Conservation (phyloP, 176 grass and related monocot species). For the Dendrocalamus sinicus region DNA sequence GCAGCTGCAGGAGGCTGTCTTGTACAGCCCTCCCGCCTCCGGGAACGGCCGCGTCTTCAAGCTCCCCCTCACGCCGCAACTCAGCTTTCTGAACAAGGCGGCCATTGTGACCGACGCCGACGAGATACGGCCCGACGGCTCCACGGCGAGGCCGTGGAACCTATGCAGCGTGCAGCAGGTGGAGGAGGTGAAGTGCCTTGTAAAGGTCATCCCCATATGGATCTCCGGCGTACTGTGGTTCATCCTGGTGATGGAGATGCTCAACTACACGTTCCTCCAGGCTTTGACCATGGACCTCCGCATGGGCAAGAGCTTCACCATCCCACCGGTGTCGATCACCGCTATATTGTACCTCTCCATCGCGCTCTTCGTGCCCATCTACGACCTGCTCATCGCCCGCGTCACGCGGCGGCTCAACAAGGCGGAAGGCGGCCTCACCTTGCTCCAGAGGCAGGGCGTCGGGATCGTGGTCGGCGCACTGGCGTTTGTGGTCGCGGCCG, state of each 20-base stretch:
- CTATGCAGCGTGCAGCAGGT: conserved; percentile 66
- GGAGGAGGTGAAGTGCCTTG: conserved; percentile 54
- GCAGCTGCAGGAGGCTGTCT: conserved; percentile 15
- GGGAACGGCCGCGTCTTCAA: background rate
- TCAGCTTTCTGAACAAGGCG: conserved; percentile 59
- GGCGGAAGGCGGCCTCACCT: conserved; percentile 27
- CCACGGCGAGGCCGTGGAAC: conserved; percentile 35
- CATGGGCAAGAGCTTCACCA: conserved; percentile 50
- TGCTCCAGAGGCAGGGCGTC: conserved; percentile 44
- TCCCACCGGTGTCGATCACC: conserved; percentile 39
- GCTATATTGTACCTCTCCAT: conserved; percentile 43
- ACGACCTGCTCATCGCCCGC: conserved; percentile 42
- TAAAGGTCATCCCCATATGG: conserved; percentile 52
- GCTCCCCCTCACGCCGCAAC: conserved; percentile 41
- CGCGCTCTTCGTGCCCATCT: conserved; percentile 45
- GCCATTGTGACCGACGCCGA: conserved; percentile 50
- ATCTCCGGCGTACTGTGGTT: conserved; percentile 50
- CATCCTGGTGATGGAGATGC: conserved; percentile 18
- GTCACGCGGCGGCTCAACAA: conserved; percentile 11
- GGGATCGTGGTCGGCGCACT: background rate
- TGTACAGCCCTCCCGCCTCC: conserved; percentile 30
- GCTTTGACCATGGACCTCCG: conserved; percentile 43
- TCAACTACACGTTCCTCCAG: conserved; percentile 42
- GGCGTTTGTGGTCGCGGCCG: conserved; percentile 35
- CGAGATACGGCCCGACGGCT: conserved; percentile 34